Conservation (phyloP, 2,329 filamentous ascomycete species). For the Alternaria infectoria region DNA sequence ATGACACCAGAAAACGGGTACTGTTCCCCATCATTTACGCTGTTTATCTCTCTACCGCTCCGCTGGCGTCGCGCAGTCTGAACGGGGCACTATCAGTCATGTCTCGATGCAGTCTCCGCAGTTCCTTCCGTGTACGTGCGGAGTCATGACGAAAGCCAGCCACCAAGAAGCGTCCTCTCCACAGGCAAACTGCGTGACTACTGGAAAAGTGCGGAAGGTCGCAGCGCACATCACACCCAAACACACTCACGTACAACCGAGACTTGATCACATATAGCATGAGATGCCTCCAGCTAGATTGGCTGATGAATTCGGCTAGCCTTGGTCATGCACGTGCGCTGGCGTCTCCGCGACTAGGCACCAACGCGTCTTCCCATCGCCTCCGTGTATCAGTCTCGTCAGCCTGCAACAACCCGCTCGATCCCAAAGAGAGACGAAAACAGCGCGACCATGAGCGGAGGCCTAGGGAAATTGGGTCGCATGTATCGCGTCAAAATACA, state of each 20-base stretch:
- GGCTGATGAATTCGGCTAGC: background rate
- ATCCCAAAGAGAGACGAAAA: background rate
- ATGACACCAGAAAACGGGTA: background rate
- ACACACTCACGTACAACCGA: background rate
- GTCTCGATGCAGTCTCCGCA: background rate
- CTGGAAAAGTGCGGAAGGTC: background rate
- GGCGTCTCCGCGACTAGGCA: background rate
- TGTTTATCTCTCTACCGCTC: background rate
- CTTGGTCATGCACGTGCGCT: background rate
- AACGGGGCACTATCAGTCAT: background rate
- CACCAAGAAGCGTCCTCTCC: background rate
- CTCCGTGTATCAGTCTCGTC: background rate
- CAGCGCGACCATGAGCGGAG: background rate
- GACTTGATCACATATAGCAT: background rate
- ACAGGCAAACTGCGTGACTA: background rate
- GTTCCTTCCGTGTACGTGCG: background rate
- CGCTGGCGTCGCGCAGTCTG: background rate
- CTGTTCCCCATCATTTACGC: background rate
- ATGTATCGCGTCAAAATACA: slow-evolving; percentile 15
- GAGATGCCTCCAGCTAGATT: background rate
- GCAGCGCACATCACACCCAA: background rate
- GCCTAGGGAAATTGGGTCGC: background rate
- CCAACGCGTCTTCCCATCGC: background rate
- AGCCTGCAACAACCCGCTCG: background rate
- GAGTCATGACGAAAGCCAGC: background rate